Evolutionary conservation across 345 rosid genomes (phyloP).

Genomic region (Populus deltoides): DNA sequence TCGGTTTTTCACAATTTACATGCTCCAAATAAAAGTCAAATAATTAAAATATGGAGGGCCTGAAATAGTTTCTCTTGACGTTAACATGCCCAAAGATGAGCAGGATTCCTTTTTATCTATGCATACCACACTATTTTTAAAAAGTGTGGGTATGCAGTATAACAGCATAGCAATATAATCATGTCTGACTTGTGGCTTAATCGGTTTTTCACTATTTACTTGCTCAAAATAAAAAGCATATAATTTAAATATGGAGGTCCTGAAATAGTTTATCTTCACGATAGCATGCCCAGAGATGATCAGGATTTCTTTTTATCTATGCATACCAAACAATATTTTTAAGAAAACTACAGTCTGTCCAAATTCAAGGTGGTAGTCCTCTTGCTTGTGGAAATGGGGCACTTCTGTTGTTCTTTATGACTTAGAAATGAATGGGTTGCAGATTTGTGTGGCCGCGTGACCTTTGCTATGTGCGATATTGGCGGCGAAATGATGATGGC

Average conservation of each 20-base stretch:
- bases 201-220: background rate
- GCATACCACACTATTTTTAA: background rate
- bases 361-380: background rate
- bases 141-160: background rate
- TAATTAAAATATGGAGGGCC: no score
- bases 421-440: constrained; percentile 25
- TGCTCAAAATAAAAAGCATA: background rate
- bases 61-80: no score
- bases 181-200: background rate
- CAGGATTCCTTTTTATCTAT: no score
- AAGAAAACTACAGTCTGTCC: background rate
- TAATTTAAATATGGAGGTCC: background rate
- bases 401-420: background rate
- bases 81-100: no score
- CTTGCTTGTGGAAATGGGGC: background rate
- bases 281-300: background rate
- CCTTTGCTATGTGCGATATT: constrained; percentile 96
- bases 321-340: background rate
- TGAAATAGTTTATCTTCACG: background rate
- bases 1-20: no score
- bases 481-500: constrained; percentile 99
- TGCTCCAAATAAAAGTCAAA: no score
- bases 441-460: constrained; percentile 99
- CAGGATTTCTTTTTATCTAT: background rate
- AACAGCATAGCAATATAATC: background rate